A percentile compares a stretch with the other conserved stretches of the same genome.
Conservation (phyloP, 441 rosid genomes). For the Pelargonium citronellum region DNA sequence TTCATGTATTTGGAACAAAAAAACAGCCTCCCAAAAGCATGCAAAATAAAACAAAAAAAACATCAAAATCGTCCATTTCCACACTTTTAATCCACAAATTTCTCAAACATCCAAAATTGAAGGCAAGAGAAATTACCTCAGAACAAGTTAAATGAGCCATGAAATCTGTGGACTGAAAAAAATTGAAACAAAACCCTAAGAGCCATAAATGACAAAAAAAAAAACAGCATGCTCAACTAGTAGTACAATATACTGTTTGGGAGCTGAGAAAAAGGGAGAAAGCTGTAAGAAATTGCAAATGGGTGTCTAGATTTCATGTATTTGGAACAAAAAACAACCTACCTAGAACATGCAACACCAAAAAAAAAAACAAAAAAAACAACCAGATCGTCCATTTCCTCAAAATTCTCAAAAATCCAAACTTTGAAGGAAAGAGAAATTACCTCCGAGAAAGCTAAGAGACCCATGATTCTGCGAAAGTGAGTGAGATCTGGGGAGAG, state of each 20-base stretch:
- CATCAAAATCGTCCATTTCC: too few species aligned
- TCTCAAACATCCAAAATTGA: too few species aligned
- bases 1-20: neutral
- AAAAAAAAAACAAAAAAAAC: neutral
- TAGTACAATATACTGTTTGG: neutral
- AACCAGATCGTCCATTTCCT: neutral
- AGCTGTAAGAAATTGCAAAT: neutral
- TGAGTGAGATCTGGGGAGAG: neutral
- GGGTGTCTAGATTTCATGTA: neutral
- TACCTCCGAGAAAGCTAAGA: neutral
- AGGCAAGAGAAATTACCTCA: too few species aligned
- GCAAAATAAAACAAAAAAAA: neutral
- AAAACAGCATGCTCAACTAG: neutral
- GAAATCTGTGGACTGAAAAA: too few species aligned
- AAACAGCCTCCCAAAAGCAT: neutral
- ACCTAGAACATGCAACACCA: neutral
- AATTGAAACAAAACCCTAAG: too few species aligned
- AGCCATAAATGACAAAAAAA: neutral
- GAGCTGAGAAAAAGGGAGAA: neutral
- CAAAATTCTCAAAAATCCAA: neutral
- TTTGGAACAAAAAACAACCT: neutral
- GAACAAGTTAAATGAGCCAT: too few species aligned
- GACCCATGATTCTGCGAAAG: too few species aligned
- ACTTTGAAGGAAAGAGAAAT: neutral
- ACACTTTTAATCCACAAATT: too few species aligned